Conservation (phyloP, 805 yeast species). For the Cyberlindnera nakhonratchasimensis region DNA sequence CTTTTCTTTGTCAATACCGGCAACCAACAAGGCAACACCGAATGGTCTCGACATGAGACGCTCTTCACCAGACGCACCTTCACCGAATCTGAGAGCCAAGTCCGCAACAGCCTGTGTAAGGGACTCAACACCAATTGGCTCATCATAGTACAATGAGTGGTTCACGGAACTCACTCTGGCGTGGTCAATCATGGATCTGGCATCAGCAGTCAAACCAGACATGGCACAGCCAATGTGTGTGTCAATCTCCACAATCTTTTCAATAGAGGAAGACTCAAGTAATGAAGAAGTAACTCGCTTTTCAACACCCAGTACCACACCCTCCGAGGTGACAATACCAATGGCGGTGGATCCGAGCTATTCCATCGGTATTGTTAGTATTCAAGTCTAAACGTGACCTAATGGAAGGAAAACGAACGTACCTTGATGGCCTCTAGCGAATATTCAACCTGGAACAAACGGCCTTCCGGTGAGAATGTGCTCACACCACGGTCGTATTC, state of each 20-base stretch:
- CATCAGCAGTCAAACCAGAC: constrained; percentile 98
- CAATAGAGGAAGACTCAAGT: constrained; percentile 89
- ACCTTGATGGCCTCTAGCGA: constrained; percentile 94
- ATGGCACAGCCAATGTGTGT: constrained; percentile 96
- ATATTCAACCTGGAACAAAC: constrained; percentile 96
- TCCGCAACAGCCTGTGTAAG: constrained; percentile 97
- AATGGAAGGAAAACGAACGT: constrained; percentile 20
- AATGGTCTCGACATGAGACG: constrained; percentile 93
- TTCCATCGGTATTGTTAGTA: neutral
- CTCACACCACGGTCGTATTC: constrained; percentile 99
- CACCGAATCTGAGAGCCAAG: constrained; percentile 93
- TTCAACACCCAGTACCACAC: constrained; percentile 95
- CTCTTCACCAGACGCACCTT: constrained; percentile 95
- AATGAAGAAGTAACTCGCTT: constrained; percentile 92
- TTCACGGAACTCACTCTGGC: constrained; percentile 89
- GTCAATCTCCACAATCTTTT: constrained; percentile 93
- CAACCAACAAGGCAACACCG: constrained; percentile 95
- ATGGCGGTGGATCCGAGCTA: constrained; percentile 92
- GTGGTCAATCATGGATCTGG: constrained; percentile 97
- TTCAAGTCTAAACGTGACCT: neutral
- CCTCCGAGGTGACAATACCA: constrained; percentile 93
- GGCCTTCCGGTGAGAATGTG: constrained; percentile 98
- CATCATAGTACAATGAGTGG: constrained; percentile 88
- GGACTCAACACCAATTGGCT: constrained; percentile 86
- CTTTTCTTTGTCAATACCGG: constrained; percentile 87